These are phyloP conservation scores for Linnemannia zychae DNA, from an alignment of 192 early-diverging fungal genomes.

Conservation along the genomic window DNA sequence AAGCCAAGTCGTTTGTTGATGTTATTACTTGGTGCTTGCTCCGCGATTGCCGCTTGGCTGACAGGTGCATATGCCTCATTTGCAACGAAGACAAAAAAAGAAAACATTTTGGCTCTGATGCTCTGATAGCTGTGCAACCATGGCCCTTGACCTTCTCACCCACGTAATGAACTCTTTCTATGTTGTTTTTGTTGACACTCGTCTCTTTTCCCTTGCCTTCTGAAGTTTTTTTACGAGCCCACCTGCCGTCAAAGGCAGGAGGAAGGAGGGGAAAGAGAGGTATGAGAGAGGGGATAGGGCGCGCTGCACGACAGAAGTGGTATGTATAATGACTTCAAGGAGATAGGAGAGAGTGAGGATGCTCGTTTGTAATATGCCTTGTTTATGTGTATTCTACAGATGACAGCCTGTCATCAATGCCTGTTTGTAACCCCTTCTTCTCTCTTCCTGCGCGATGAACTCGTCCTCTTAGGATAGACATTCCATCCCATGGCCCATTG, in stretches of 20 bases:
- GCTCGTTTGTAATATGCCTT: neutral
- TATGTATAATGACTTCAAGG: neutral
- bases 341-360: neutral
- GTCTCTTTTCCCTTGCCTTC: neutral
- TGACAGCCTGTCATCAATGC: neutral
- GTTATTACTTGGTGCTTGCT: neutral
- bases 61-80: neutral
- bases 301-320: neutral
- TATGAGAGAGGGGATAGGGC: neutral
- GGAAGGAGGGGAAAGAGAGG: neutral
- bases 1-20: neutral
- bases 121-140: neutral
- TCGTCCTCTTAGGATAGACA: neutral
- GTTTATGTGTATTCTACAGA: neutral
- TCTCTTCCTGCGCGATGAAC: neutral
- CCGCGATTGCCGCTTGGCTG: neutral
- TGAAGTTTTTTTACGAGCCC: neutral
- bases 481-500: neutral
- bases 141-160: neutral
- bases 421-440: neutral
- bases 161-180: neutral
- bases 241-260: neutral
- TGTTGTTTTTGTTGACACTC: neutral
- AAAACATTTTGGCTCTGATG: conserved; percentile 7
- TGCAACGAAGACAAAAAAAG: conserved; percentile 1